phyloP scores from a whole-genome alignment of 805 yeast genomes.

The Cyberlindnera saturnus region DNA sequence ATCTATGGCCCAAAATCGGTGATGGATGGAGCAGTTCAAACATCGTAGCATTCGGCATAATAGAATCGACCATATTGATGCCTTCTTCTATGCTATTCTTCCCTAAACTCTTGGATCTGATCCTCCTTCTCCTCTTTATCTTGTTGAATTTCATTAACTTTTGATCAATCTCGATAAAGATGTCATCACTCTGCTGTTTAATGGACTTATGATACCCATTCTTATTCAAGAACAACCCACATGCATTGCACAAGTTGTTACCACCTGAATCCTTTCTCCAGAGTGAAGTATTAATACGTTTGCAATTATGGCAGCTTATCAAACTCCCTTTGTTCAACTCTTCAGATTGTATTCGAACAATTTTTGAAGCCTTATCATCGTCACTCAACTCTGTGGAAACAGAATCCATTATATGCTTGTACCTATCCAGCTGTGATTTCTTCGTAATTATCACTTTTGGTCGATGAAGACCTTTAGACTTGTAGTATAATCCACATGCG shows the following conservation, averaged over 20 bases:
- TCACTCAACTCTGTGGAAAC: conserved; percentile 4
- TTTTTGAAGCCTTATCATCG: not conserved
- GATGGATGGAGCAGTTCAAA: too few species aligned
- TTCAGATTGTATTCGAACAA: conserved; percentile 7
- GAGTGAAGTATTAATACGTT: conserved; percentile 82
- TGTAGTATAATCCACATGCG: conserved; percentile 76
- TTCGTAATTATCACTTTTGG: conserved; percentile 55
- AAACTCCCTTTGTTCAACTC: conserved; percentile 10
- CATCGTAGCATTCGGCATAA: too few species aligned
- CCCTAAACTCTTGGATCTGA: too few species aligned
- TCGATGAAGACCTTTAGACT: conserved; percentile 67
- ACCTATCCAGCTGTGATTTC: conserved; percentile 14
- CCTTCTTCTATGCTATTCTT: too few species aligned
- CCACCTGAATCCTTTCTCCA: conserved; percentile 93
- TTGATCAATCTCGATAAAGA: conserved; percentile 16
- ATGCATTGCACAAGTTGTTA: conserved; percentile 87
- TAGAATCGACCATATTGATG: too few species aligned
- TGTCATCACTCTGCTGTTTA: conserved; percentile 7
- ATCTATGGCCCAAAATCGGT: too few species aligned
- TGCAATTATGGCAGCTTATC: conserved; percentile 69
- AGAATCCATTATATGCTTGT: conserved; percentile 8
- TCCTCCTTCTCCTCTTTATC: conserved; percentile 17
- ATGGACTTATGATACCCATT: conserved; percentile 16
- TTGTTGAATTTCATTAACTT: conserved; percentile 16
- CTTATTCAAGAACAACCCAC: conserved; percentile 77